These are phyloP conservation scores for Russula brevipes DNA, from an alignment of 768 basidiomycete genomes.

Conservation along the genomic window DNA sequence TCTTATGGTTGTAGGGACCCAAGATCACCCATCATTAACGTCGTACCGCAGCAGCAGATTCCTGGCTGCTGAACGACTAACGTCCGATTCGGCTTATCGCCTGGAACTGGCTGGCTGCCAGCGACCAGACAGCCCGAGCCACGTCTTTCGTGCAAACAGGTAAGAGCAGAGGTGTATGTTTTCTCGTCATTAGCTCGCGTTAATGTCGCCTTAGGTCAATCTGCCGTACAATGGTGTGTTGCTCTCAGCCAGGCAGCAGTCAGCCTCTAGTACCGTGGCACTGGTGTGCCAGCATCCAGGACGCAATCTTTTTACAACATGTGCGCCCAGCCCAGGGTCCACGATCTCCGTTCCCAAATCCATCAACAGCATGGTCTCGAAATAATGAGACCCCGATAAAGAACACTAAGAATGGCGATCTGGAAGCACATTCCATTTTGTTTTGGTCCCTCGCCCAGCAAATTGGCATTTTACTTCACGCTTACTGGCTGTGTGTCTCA, in stretches of 20 bases:
- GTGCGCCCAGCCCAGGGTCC: conserved; percentile 13
- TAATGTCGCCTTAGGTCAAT: conserved; percentile 13
- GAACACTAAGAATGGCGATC: conserved; percentile 7
- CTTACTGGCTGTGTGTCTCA: conserved; percentile 2
- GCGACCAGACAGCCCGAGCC: background rate
- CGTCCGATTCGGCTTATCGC: conserved; percentile 9
- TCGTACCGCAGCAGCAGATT: background rate
- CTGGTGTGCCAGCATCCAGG: conserved; percentile 5
- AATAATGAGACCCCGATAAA: background rate
- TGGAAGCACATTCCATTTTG: conserved; percentile 3
- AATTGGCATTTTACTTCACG: conserved; percentile 7
- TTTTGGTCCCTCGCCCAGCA: conserved; percentile 2
- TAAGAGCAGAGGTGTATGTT: conserved; percentile 9
- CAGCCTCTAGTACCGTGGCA: background rate
- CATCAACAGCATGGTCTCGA: background rate
- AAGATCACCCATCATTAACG: background rate
- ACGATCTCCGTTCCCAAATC: conserved; percentile 17
- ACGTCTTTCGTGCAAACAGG: conserved; percentile 6
- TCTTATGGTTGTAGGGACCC: conserved; percentile 6
- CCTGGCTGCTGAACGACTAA: background rate
- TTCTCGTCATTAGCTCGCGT: conserved; percentile 19
- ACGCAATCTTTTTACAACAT: conserved; percentile 9
- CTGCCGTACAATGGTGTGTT: conserved; percentile 19
- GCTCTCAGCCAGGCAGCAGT: conserved; percentile 4
- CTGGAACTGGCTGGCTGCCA: background rate